Conservation (phyloP, 2,329 filamentous ascomycete genomes). For the Aspergillus awamori region DNA sequence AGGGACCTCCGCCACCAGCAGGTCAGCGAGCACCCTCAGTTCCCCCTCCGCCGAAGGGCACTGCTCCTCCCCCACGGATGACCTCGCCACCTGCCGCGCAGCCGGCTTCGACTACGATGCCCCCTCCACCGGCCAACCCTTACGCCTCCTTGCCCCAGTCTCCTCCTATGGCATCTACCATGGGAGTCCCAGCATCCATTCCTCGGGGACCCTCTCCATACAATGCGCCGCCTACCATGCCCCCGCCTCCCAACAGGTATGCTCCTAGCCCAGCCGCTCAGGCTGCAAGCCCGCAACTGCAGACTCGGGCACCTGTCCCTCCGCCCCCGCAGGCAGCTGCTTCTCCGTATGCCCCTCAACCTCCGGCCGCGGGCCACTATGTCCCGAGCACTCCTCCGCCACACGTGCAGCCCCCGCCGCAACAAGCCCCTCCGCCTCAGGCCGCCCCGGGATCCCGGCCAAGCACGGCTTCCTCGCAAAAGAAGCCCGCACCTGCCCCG, state of each 20-base stretch:
- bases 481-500: constrained; percentile 52
- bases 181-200: constrained; percentile 53
- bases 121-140: constrained; percentile 51
- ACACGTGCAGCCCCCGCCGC: constrained; percentile 31
- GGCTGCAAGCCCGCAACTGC: constrained; percentile 50
- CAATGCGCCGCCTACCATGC: constrained; percentile 71
- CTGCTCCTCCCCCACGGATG: constrained; percentile 66
- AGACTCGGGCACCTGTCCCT: constrained; percentile 52
- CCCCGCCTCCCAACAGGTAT: constrained; percentile 75
- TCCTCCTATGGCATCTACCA: constrained; percentile 42
- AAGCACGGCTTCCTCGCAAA: constrained; percentile 54
- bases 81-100: constrained; percentile 68
- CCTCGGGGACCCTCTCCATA: constrained; percentile 82
- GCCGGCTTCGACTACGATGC: constrained; percentile 61
- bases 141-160: constrained; percentile 45
- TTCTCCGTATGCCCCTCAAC: constrained; percentile 63
- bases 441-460: constrained; percentile 47
- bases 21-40: constrained; percentile 70
- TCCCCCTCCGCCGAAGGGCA: constrained; percentile 81
- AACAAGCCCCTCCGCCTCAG: constrained; percentile 39
- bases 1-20: constrained; percentile 54
- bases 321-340: constrained; percentile 48
- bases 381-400: constrained; percentile 53
- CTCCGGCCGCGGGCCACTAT: constrained; percentile 46
- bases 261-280: constrained; percentile 67